Evolutionary conservation across 495 filamentous ascomycete species (phyloP).

Genomic region (Bryoglossum gracile): DNA sequence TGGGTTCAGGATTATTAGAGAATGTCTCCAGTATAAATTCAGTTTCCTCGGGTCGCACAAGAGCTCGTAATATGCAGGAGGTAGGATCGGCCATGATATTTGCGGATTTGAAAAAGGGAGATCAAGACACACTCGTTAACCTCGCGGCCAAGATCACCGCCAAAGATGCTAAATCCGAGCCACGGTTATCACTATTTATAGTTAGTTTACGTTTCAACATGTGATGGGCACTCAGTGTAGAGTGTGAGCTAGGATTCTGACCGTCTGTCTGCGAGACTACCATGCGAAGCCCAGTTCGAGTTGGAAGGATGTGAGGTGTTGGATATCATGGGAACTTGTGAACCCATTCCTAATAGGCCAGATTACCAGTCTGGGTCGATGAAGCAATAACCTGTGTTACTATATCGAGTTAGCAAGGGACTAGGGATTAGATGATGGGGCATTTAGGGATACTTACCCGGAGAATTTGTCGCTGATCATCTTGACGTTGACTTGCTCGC

Average conservation of each 20-base stretch:
- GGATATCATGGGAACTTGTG: constrained; percentile 84
- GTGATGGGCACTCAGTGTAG: not conserved
- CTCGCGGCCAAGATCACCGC: constrained; percentile 94
- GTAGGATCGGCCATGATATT: constrained; percentile 99
- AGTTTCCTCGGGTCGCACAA: too few species aligned
- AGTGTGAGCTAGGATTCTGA: constrained; percentile 37
- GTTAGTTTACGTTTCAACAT: constrained; percentile 15
- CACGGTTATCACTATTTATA: constrained; percentile 74
- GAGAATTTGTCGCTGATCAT: constrained; percentile 99
- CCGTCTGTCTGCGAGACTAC: constrained; percentile 90
- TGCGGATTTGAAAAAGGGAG: constrained; percentile 96
- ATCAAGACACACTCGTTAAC: constrained; percentile 98
- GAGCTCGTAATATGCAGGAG: constrained; percentile 93
- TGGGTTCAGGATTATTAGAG: too few species aligned
- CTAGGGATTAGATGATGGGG: constrained; percentile 12
- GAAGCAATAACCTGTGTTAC: constrained; percentile 98
- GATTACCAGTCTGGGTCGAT: constrained; percentile 81
- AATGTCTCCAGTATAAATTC: too few species aligned
- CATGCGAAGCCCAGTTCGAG: constrained; percentile 98
- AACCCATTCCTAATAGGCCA: constrained; percentile 85
- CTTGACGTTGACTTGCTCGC: constrained; percentile 94
- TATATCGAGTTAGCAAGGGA: constrained; percentile 32
- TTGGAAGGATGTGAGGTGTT: constrained; percentile 96
- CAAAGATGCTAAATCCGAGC: constrained; percentile 97
- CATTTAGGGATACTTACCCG: constrained; percentile 57